Base-by-base conservation (phyloP, 2,329 filamentous ascomycete species). In the Trichoderma polysporum region DNA sequence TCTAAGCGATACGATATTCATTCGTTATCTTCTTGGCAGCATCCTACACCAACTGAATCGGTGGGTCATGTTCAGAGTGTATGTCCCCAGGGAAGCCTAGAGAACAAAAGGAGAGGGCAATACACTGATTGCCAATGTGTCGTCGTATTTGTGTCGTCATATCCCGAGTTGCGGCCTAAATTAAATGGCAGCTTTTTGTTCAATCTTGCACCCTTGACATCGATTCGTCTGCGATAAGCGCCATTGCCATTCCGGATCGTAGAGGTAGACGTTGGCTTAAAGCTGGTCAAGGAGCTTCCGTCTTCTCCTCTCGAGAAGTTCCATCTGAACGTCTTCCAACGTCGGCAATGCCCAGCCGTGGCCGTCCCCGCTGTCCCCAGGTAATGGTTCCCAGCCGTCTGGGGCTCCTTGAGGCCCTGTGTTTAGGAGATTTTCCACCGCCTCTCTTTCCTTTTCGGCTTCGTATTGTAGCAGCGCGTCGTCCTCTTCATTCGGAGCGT, bases 401-500 rank as follows among this genome's bases (percentile, higher is more conserved):
- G 89, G 89, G 1, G 83, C 80, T 67, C 86, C 83, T 25, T 84
- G 79, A 54, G 85, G 79, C 19, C 84, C 86, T 22, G 87, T 83
- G 64, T 82, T 82, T 69, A 90, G 77, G 73, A 97, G 81, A 69
- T 87, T 84, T 73, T 93, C 89, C 68, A 87, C 84, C 0, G 93
- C 93, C 76, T 96, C 91, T 71, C 88, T 86, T 83, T 98, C 95
- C 81, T 93, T 95, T 74, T 87, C 83, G 53, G 82, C 85, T 83
- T 99, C 95, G 76, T 96, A 97, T 60, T 83, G 87, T 70, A 97
- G 77, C 74, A 98, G 76, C 53, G 85, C 88, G 0, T 90, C 92
- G 77, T 97, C 93, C 78, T 98, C 95, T 78, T 98, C 94, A 72
- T 94, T 92, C 8, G 94, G 85, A 69, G 93, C 94, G 78, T 97